These are phyloP conservation scores for Zygotorulaspora florentina DNA, from an alignment of 805 yeast species.

Conservation along the genomic window DNA sequence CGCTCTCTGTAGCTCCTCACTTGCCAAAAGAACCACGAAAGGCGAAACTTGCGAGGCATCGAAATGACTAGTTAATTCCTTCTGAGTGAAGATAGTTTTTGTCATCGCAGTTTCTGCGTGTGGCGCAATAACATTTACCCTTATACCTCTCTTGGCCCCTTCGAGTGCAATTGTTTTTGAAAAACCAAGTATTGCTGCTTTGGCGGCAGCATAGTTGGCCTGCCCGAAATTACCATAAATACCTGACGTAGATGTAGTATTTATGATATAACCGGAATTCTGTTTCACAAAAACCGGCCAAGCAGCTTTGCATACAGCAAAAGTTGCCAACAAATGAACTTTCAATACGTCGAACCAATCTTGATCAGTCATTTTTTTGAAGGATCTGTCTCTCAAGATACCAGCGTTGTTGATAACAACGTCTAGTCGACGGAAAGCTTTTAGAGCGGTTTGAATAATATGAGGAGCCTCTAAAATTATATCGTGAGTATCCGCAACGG, in stretches of 20 bases:
- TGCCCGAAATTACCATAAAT: conserved; percentile 98
- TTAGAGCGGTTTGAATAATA: conserved; percentile 72
- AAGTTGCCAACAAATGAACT: conserved; percentile 82
- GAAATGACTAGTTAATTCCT: conserved; percentile 68
- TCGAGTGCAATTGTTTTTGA: conserved; percentile 85
- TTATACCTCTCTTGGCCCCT: conserved; percentile 74
- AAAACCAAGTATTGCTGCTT: conserved; percentile 81
- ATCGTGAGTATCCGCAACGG: conserved; percentile 79
- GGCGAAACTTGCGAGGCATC: conserved; percentile 92
- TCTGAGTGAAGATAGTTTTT: conserved; percentile 71
- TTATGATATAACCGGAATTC: conserved; percentile 75
- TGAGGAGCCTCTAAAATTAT: conserved; percentile 71
- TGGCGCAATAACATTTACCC: conserved; percentile 85
- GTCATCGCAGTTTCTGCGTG: conserved; percentile 99
- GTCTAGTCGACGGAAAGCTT: conserved; percentile 77
- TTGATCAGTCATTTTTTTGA: conserved; percentile 73
- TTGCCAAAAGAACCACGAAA: conserved; percentile 70
- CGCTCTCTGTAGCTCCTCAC: conserved; percentile 55
- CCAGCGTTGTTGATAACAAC: conserved; percentile 92
- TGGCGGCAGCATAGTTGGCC: conserved; percentile 92
- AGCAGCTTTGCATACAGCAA: conserved; percentile 75
- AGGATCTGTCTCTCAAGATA: conserved; percentile 83
- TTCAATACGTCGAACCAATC: conserved; percentile 80
- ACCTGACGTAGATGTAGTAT: conserved; percentile 93
- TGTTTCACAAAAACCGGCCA: conserved; percentile 87